Conservation (phyloP, 2,329 filamentous ascomycete species). For the Sporothrix humicola region DNA sequence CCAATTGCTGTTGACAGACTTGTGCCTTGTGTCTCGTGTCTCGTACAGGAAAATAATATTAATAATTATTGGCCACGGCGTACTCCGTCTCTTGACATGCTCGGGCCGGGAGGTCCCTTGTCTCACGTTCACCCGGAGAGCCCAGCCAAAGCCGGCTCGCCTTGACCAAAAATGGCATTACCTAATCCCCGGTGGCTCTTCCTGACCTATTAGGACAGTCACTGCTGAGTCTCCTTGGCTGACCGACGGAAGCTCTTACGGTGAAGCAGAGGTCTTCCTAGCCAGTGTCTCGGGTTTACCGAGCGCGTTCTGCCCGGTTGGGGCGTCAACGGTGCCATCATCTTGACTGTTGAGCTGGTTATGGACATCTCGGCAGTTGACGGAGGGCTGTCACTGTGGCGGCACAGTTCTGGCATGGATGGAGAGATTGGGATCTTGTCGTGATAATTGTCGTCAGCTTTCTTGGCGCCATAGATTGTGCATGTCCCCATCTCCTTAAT, state of each 20-base stretch:
- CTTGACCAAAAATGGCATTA: background rate
- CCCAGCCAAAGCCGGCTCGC: background rate
- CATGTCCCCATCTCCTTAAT: conserved; percentile 1
- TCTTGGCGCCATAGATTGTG: background rate
- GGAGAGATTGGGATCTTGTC: background rate
- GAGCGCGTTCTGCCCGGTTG: background rate
- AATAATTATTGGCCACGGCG: background rate
- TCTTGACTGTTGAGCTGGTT: conserved; percentile 35
- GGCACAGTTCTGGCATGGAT: background rate
- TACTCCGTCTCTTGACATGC: background rate
- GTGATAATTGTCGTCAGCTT: background rate
- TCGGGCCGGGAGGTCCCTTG: background rate
- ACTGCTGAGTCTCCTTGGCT: background rate
- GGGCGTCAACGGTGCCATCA: conserved; percentile 40
- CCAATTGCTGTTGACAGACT: no score
- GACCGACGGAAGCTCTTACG: conserved; percentile 18
- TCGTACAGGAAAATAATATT: background rate
- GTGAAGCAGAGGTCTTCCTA: conserved; percentile 23
- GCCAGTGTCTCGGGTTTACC: conserved; percentile 20
- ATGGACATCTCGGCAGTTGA: background rate
- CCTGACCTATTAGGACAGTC: background rate
- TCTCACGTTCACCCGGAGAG: background rate
- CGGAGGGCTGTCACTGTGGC: no score
- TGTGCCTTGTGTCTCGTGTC: background rate
- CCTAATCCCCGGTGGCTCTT: background rate